Evolutionary conservation across 2,329 filamentous ascomycete species (phyloP), one percentile per base, ranked within the genome.

Genomic region (Calonectria naviculata): DNA sequence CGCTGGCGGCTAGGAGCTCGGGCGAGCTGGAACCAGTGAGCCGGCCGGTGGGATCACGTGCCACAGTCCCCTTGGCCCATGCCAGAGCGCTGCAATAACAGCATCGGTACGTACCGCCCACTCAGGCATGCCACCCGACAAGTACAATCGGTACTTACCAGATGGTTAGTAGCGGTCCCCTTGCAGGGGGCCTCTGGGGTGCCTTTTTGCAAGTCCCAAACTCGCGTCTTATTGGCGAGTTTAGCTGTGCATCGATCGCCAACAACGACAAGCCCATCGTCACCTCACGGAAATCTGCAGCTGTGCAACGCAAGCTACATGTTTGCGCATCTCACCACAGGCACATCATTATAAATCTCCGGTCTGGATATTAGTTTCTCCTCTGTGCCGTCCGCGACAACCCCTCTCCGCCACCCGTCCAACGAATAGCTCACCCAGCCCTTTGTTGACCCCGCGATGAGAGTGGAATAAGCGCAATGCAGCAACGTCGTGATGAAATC

Each of bases 401-500:
- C 21, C 60, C 46, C 56, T 65, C 62, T 42, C 61, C 62, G 47
- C 47, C 41, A 46, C 24, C 71, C 71, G 21, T 63, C 70, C 70
- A 72, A 71, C 63, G 36, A 70, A 74, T 70, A 79, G 75, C 73
- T 78, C 68, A 68, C 65, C 73, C 67, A 73, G 52, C 66, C 58
- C 70, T 73, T 70, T 71, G 70, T 70, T 70, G 73, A 79, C 83
- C 84, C 81, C 84, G 86, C 82, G 69, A 89, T 89, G 88, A 85
- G 86, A 83, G 79, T 80, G 78, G 78, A 81, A 77, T 80, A 73
- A 80, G 73, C 83, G 85, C 80, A 76, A 93, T 93, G 88, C 91
- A 93, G 85, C 93, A 95, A 88, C 93, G 95, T 79, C 93, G 95
- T 87, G 95, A 98, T 87, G 97, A 99, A 87, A 98, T 99, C 78